A percentile compares a stretch with the other conserved stretches of the same genome.
Evolutionary conservation across 257 asterid genomes (phyloP).

Genomic region (Rhazya stricta): DNA sequence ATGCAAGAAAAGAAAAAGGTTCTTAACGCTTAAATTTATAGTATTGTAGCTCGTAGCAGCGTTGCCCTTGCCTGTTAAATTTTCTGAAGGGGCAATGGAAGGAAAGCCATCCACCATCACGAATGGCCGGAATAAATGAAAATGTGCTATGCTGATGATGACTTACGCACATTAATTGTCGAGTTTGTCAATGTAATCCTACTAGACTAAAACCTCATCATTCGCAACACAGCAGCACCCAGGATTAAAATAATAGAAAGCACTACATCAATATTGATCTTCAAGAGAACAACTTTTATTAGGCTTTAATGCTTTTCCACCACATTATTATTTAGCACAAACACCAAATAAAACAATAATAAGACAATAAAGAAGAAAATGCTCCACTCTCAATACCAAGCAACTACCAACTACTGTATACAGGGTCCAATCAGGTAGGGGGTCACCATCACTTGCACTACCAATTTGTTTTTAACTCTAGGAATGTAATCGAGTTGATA

Average conservation of each 20-base stretch:
- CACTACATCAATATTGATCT: not conserved
- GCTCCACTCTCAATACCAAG: not conserved
- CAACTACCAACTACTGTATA: no score
- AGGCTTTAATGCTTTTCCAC: not conserved
- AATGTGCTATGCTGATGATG: not conserved
- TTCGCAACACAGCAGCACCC: not conserved
- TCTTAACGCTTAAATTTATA: not conserved
- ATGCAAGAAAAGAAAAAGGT: not conserved
- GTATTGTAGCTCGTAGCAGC: no score
- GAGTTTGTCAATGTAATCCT: not conserved
- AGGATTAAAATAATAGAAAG: not conserved
- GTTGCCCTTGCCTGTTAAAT: not conserved
- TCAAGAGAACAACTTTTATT: no score
- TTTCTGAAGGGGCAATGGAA: not conserved
- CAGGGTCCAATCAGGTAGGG: not conserved
- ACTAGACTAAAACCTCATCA: not conserved
- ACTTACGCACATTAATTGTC: not conserved
- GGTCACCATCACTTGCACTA: not conserved
- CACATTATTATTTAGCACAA: not conserved
- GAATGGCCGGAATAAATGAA: not conserved
- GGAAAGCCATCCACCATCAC: not conserved
- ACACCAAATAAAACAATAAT: not conserved
- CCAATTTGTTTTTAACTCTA: not conserved
- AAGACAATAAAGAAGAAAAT: not conserved
- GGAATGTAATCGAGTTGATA: not conserved